Conservation (phyloP, 352 stramenopile genomes). For the Pythium insidiosum region DNA sequence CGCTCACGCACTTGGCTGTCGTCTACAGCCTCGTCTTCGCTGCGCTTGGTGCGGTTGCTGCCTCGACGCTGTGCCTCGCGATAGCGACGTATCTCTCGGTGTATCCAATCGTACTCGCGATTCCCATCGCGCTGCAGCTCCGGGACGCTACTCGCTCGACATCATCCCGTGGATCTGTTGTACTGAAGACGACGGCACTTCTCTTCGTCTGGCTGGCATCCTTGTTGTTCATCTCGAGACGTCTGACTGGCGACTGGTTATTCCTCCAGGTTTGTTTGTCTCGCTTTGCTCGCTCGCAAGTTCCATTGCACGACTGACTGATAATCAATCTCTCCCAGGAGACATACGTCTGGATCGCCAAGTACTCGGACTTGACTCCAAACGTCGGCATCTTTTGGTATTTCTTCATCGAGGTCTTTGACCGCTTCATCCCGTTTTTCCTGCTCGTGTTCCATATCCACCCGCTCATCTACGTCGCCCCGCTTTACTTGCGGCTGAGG, state of each 20-base stretch:
- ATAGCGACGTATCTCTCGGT: conserved; percentile 63
- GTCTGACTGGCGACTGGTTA: conserved; percentile 38
- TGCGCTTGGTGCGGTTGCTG: conserved; percentile 30
- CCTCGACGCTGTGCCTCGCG: conserved; percentile 32
- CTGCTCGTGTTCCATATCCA: conserved; percentile 75
- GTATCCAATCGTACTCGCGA: conserved; percentile 57
- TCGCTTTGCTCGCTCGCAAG: too few species aligned
- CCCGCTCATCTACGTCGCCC: conserved; percentile 71
- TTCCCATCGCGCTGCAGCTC: conserved; percentile 47
- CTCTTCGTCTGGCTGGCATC: conserved; percentile 1
- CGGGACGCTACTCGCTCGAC: conserved; percentile 13
- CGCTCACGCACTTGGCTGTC: conserved; percentile 51
- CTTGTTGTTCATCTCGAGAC: conserved; percentile 52
- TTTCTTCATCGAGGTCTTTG: conserved; percentile 86
- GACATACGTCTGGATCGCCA: conserved; percentile 75
- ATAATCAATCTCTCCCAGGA: too few species aligned
- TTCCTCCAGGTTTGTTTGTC: conserved; percentile 43
- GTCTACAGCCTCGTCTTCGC: conserved; percentile 70
- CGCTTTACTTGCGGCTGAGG: conserved; percentile 70
- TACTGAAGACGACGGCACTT: conserved; percentile 1
- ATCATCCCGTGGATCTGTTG: not conserved
- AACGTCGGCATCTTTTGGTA: conserved; percentile 87
- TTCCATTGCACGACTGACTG: too few species aligned
- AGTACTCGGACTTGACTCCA: conserved; percentile 75
- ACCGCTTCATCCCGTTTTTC: conserved; percentile 83